phyloP scores from a whole-genome alignment of 805 yeast species.

The Cyberlindnera lachancei region DNA sequence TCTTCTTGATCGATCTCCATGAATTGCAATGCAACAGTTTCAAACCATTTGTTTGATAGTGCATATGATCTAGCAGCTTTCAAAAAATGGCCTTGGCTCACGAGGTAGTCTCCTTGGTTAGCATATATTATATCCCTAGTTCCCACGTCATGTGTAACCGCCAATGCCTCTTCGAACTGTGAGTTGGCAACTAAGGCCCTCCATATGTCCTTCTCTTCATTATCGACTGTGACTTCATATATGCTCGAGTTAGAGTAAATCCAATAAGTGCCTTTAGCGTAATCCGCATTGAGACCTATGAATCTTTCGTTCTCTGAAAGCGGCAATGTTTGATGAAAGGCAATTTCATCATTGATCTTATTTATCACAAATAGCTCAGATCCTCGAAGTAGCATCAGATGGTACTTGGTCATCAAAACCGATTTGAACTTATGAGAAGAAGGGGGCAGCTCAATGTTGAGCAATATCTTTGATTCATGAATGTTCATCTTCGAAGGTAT shows the following conservation, averaged over 20 bases:
- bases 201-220: conserved; percentile 77
- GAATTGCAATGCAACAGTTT: conserved; percentile 53
- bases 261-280: conserved; percentile 61
- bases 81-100: conserved; percentile 24
- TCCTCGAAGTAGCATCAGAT: conserved; percentile 40
- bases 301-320: conserved; percentile 28
- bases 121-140: conserved; percentile 42
- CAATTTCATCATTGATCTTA: conserved; percentile 42
- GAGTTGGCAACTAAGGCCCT: conserved; percentile 42
- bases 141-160: conserved; percentile 27
- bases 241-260: conserved; percentile 51
- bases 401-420: conserved; percentile 45
- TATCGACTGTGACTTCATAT: conserved; percentile 61
- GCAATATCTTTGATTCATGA: conserved; percentile 30
- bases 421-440: conserved; percentile 28
- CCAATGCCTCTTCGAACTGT: conserved; percentile 60
- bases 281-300: conserved; percentile 45
- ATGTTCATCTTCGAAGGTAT: conserved; percentile 17
- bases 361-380: conserved; percentile 38
- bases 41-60: conserved; percentile 56
- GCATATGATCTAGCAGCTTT: conserved; percentile 58
- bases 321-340: conserved; percentile 34
- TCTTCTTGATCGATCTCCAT: conserved; percentile 34
- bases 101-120: conserved; percentile 45
- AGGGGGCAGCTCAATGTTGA: conserved; percentile 33